Conservation (phyloP, 2,329 filamentous ascomycete species). For the Zasmidium cellare region DNA sequence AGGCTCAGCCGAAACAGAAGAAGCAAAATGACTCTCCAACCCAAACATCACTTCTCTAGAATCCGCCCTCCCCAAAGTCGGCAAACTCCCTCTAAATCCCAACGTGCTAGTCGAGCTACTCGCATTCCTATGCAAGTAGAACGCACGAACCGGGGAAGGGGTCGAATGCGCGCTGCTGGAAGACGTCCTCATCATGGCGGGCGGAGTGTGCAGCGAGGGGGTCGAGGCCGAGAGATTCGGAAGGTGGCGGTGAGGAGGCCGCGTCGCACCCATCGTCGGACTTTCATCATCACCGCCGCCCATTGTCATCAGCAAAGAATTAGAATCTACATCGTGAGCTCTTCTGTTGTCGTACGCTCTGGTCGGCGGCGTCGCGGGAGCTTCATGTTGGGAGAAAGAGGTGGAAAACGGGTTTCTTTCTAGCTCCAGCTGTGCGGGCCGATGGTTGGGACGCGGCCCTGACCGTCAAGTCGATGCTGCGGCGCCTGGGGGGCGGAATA, state of each 20-base stretch:
- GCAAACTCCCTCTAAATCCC: neutral
- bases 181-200: constrained; percentile 1
- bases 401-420: neutral
- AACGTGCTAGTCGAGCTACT: constrained; percentile 12
- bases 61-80: neutral
- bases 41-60: neutral
- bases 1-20: too few relatives aligned
- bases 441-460: constrained; percentile 7
- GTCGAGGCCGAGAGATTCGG: constrained; percentile 1
- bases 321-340: neutral
- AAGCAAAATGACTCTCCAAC: neutral
- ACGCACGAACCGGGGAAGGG: constrained; percentile 7
- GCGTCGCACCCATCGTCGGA: constrained; percentile 1
- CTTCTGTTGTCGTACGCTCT: constrained; percentile 2
- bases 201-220: constrained; percentile 1
- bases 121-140: constrained; percentile 10
- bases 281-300: neutral
- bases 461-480: constrained; percentile 2
- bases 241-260: neutral
- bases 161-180: constrained; percentile 1
- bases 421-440: constrained; percentile 3
- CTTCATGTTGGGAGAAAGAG: neutral
- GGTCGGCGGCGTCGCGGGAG: constrained; percentile 6
- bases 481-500: neutral
- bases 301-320: neutral